Base-by-base conservation (phyloP, 2,329 filamentous ascomycete species). In the Neurospora sp. region DNA sequence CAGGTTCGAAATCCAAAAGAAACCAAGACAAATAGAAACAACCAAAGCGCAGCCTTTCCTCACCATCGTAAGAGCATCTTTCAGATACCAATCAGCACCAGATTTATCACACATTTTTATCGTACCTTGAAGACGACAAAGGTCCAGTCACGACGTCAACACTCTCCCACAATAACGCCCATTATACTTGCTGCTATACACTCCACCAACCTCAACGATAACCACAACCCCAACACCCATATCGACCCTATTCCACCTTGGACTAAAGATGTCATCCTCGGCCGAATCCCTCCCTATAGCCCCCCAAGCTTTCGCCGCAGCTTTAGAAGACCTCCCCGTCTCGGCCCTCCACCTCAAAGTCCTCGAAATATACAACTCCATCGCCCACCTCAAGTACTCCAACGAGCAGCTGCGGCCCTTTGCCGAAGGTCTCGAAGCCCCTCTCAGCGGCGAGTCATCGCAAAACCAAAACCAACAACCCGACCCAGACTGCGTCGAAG, bases 371-470 rank as follows among this genome's bases (percentile, higher is more conserved):
- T 88, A 87, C 78, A 93, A 93, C 84, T 88, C 85, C 75, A 90
- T 93, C 77, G 84, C 86, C 33, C 91, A 94, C 79, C 88, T 94
- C 36, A 86, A 90, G 76, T 89, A 89, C 78, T 91, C 89, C 73
- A 94, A 93, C 81, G 85, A 86, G 73, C 88, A 93, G 78, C 88
- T 93, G 71, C 83, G 85, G 69, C 90, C 90, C 40, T 93, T 87
- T 75, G 89, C 90, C 70, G 84, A 88, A 15, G 85, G 84, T 38
- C 76, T 77, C 28, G 78, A 78, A 2, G 76, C 80, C 0, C 76
- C 81, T 0, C 69, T 79, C 13, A 77, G 74, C 67, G 68, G 73
- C 3, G 70, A 72, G 3, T 71, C 69, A 38, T 73, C 71, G 17
- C 80, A 82, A 33, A 42, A 46, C 17, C 33, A 33, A 33, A 7